These are phyloP conservation scores for Amanita rimosa DNA, from an alignment of 768 basidiomycete genomes.

Conservation along the genomic window DNA sequence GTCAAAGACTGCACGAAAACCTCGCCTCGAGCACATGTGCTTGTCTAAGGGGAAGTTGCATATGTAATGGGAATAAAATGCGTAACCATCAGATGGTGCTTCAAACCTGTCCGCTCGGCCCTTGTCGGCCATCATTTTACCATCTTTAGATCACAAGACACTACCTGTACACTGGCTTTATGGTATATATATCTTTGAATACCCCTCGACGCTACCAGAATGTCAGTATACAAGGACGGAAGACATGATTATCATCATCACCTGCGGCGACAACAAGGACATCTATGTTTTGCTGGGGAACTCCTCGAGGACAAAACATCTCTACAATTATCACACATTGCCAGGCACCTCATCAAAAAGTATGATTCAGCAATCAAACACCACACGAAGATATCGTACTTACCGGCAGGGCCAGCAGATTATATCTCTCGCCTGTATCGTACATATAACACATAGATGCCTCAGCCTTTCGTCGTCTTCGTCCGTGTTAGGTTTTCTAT, in stretches of 20 bases:
- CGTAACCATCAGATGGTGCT: too few species aligned
- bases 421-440: slow-evolving; percentile 52
- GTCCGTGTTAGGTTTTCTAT: slow-evolving; percentile 5
- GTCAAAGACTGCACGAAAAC: not conserved
- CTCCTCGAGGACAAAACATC: slow-evolving; percentile 46
- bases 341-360: slow-evolving; percentile 30
- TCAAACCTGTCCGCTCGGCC: too few species aligned
- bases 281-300: slow-evolving; percentile 46
- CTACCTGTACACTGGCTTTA: slow-evolving; percentile 11
- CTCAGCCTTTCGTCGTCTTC: slow-evolving; percentile 13
- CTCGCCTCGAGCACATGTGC: not conserved
- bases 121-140: too few species aligned
- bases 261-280: slow-evolving; percentile 56
- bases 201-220: slow-evolving; percentile 33
- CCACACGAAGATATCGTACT: slow-evolving; percentile 3
- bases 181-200: slow-evolving; percentile 53
- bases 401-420: slow-evolving; percentile 85
- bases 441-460: slow-evolving; percentile 57
- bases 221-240: slow-evolving; percentile 8
- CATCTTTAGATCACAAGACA: too few species aligned
- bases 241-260: slow-evolving; percentile 16
- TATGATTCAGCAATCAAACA: slow-evolving; percentile 10
- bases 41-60: too few species aligned
- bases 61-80: too few species aligned
- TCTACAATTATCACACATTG: slow-evolving; percentile 57